Conservation (phyloP, 768 basidiomycete genomes). For the Russula abietina region DNA sequence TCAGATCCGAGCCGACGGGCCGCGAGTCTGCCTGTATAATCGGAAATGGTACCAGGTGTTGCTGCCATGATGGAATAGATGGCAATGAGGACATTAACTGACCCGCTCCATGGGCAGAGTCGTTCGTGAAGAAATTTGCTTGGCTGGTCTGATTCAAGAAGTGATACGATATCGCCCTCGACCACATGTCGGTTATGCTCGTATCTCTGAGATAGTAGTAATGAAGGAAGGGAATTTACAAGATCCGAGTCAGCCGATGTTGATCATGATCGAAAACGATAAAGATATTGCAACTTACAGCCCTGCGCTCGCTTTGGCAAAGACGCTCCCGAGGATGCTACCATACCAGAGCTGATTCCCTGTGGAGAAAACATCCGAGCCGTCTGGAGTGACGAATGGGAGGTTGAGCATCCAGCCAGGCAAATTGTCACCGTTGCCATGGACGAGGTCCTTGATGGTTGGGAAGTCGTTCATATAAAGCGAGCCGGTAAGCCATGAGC, state of each 20-base stretch:
- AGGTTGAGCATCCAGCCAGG: slow-evolving; percentile 54
- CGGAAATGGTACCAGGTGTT: slow-evolving; percentile 54
- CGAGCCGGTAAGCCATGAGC: slow-evolving; percentile 64
- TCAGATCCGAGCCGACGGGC: slow-evolving; percentile 40
- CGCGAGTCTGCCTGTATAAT: slow-evolving; percentile 55
- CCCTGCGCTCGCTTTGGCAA: slow-evolving; percentile 48
- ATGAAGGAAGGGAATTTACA: neutral
- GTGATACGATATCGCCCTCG: slow-evolving; percentile 63
- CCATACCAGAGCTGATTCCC: slow-evolving; percentile 50
- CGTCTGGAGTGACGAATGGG: slow-evolving; percentile 49
- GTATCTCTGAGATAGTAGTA: slow-evolving; percentile 44
- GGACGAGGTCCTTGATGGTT: slow-evolving; percentile 49
- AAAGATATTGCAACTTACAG: slow-evolving; percentile 39
- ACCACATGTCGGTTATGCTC: slow-evolving; percentile 59
- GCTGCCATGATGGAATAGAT: slow-evolving; percentile 45
- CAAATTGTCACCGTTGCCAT: slow-evolving; percentile 45
- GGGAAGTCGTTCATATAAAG: slow-evolving; percentile 63
- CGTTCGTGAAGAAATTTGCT: slow-evolving; percentile 53
- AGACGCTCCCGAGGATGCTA: slow-evolving; percentile 48
- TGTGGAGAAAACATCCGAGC: slow-evolving; percentile 40
- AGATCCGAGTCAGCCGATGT: neutral
- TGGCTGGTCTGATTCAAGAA: slow-evolving; percentile 62
- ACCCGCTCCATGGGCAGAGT: slow-evolving; percentile 63
- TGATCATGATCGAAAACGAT: no score
- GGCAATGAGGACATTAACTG: slow-evolving; percentile 60